Conservation (phyloP, 2,329 filamentous ascomycete genomes). For the Shiraia bambusicola region DNA sequence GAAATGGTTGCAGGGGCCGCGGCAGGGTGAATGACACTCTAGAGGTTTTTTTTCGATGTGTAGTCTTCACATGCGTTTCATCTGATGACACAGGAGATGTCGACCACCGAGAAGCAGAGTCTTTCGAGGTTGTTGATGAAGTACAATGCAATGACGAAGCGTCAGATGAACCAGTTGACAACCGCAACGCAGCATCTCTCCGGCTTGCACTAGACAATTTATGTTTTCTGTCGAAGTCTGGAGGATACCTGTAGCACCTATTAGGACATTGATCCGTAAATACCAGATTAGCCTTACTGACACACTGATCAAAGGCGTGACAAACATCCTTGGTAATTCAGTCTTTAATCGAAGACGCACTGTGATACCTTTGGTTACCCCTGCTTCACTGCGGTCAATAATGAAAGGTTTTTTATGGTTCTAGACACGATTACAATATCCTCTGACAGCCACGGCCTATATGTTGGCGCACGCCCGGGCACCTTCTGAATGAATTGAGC, state of each 20-base stretch:
- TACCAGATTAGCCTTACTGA: conserved; percentile 10
- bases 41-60: conserved; percentile 17
- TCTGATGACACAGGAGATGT: conserved; percentile 17
- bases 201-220: conserved; percentile 2
- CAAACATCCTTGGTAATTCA: conserved; percentile 17
- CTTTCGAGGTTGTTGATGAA: conserved; percentile 13
- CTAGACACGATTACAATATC: conserved; percentile 2
- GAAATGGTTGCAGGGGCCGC: conserved; percentile 14
- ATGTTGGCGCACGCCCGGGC: conserved; percentile 6
- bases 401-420: not conserved
- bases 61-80: conserved; percentile 3
- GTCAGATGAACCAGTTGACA: conserved; percentile 13
- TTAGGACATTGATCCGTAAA: conserved; percentile 7
- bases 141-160: conserved; percentile 12
- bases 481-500: conserved; percentile 1
- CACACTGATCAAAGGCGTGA: conserved; percentile 20
- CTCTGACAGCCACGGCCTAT: conserved; percentile 11
- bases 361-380: not conserved
- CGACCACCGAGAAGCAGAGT: conserved; percentile 6
- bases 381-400: not conserved
- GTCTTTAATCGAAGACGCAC: not conserved
- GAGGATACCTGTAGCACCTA: not conserved
- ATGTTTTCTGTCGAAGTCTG: conserved; percentile 1
- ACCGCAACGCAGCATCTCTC: conserved; percentile 4
- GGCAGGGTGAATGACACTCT: conserved; percentile 9